Conservation (phyloP, 139 green algal genomes). For the Zygnema cylindricum region DNA sequence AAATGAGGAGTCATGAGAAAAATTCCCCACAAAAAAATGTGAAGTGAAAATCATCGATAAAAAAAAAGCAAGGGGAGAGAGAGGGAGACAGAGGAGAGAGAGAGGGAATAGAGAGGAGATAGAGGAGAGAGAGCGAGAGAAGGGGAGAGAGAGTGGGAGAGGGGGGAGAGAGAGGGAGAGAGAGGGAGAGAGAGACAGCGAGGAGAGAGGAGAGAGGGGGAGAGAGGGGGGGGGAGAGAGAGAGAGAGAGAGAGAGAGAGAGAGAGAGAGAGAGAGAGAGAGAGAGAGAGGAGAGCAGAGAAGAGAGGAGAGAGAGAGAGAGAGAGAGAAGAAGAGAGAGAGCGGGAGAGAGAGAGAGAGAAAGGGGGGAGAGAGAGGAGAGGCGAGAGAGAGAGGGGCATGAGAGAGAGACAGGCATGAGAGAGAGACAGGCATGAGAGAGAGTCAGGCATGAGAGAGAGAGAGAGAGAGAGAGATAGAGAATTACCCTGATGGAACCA, state of each 20-base stretch:
- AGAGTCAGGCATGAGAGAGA: neutral
- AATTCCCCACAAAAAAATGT: too few relatives aligned
- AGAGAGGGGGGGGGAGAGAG: neutral
- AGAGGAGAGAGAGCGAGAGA: neutral
- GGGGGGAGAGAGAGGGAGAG: neutral
- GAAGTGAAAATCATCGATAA: too few relatives aligned
- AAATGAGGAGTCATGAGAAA: too few relatives aligned
- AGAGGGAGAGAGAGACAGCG: neutral
- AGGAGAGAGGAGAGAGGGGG: neutral
- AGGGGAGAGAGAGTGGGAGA: neutral
- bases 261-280: neutral
- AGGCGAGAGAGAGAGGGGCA: neutral
- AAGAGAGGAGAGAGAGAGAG: neutral
- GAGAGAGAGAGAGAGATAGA: neutral
- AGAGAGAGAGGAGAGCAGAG: neutral
- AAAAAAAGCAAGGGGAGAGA: neutral
- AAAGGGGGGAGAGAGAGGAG: neutral
- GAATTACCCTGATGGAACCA: too few relatives aligned
- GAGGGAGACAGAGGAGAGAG: neutral
- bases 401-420: slow-evolving; percentile 5
- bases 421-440: neutral
- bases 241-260: neutral
- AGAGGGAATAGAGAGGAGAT: slow-evolving; percentile 8
- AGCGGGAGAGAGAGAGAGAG: neutral
- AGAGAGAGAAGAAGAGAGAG: neutral